These are phyloP conservation scores for Daedalea quercina DNA, from an alignment of 768 basidiomycete species.

Conservation along the genomic window DNA sequence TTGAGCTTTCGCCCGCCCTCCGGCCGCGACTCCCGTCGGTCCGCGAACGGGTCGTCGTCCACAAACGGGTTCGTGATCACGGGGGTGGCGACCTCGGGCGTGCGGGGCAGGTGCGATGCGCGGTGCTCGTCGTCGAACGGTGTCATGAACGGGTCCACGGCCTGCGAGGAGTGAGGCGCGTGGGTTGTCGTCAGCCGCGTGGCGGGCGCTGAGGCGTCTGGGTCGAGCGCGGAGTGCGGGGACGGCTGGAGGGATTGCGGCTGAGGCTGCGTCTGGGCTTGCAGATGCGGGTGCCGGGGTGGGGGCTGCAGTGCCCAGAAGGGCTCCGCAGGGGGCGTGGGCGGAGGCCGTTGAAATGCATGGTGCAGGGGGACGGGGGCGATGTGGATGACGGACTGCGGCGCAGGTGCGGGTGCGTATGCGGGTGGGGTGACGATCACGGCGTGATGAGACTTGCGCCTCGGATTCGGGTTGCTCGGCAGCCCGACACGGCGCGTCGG, in stretches of 20 bases:
- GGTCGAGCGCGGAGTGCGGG: conserved; percentile 10
- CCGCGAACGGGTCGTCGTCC: conserved; percentile 2
- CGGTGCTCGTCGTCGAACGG: conserved; percentile 72
- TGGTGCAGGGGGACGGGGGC: conserved; percentile 34
- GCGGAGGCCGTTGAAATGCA: conserved; percentile 27
- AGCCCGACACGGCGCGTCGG: conserved; percentile 11
- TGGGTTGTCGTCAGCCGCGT: conserved; percentile 39
- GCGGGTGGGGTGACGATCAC: conserved; percentile 10
- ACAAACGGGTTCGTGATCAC: conserved; percentile 7
- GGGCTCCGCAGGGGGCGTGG: conserved; percentile 12
- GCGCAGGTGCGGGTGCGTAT: conserved; percentile 12
- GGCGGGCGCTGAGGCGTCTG: conserved; percentile 27
- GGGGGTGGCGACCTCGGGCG: conserved; percentile 3
- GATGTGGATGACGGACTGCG: conserved; percentile 20
- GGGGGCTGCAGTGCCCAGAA: conserved; percentile 15
- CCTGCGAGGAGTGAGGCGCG: conserved; percentile 34
- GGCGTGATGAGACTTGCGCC: conserved; percentile 6
- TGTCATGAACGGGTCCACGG: conserved; percentile 59
- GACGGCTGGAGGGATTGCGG: conserved; percentile 10
- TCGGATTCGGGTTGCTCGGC: conserved; percentile 5
- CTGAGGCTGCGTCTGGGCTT: conserved; percentile 8
- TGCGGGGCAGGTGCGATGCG: conserved; percentile 9
- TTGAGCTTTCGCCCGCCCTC: conserved; percentile 29
- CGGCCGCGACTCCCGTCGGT: conserved; percentile 16
- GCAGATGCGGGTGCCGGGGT: conserved; percentile 4